Percentiles rank a stretch among this genome's conserved stretches.
Evolutionary conservation across 805 yeast genomes (phyloP).

Genomic region (Isabelozyma gotoi): DNA sequence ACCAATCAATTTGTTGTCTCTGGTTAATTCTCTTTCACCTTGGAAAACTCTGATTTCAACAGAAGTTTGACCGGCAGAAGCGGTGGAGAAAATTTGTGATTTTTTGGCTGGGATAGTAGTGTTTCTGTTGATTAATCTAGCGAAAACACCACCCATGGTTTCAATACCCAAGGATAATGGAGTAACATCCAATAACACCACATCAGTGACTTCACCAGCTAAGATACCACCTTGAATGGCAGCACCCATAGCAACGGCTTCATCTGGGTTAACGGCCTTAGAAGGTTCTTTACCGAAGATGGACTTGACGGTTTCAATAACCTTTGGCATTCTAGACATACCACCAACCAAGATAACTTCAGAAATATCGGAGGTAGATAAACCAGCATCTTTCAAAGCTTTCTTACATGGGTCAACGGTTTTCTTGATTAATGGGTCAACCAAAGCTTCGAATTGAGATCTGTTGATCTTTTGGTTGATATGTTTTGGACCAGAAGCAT

Average conservation of each 20-base stretch:
- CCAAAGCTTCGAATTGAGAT: slow-evolving; percentile 65
- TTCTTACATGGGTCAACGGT: slow-evolving; percentile 77
- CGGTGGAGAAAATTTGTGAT: slow-evolving; percentile 94
- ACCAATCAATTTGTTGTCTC: slow-evolving; percentile 97
- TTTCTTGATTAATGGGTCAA: slow-evolving; percentile 67
- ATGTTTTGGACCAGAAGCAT: slow-evolving; percentile 79
- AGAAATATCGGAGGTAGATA: slow-evolving; percentile 63
- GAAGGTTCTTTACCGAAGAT: slow-evolving; percentile 83
- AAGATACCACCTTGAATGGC: slow-evolving; percentile 97
- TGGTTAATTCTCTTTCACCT: slow-evolving; percentile 97
- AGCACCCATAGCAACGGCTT: slow-evolving; percentile 94
- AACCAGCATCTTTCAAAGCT: slow-evolving; percentile 79
- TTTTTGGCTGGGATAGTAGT: slow-evolving; percentile 97
- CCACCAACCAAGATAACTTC: slow-evolving; percentile 89
- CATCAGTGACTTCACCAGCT: slow-evolving; percentile 93
- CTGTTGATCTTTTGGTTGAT: slow-evolving; percentile 68
- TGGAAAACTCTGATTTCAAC: slow-evolving; percentile 98
- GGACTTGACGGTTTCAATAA: slow-evolving; percentile 68
- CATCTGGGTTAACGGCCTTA: slow-evolving; percentile 92
- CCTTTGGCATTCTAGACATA: slow-evolving; percentile 92
- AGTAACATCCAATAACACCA: slow-evolving; percentile 83
- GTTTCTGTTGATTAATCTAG: slow-evolving; percentile 87
- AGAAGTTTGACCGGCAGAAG: slow-evolving; percentile 94
- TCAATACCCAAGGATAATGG: slow-evolving; percentile 94
- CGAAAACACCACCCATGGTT: slow-evolving; percentile 97